These are phyloP conservation scores for Tausonia pullulans DNA, from an alignment of 1,284 basidiomycete genomes.

Conservation along the genomic window DNA sequence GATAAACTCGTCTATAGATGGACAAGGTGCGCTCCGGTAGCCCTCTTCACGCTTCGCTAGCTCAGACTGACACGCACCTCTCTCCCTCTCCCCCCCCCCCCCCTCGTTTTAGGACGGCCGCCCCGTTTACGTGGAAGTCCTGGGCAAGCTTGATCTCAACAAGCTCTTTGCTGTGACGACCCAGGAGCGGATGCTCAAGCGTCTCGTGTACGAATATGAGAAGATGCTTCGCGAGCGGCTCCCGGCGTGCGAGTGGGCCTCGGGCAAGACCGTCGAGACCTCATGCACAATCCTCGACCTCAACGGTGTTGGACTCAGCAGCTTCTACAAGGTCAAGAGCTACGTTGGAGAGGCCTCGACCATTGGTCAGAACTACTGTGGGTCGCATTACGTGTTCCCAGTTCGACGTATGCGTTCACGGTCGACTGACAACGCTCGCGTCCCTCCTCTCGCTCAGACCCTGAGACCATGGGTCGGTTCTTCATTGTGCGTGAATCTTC, in stretches of 20 bases:
- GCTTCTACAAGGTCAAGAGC: slow-evolving; percentile 86
- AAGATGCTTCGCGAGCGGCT: slow-evolving; percentile 68
- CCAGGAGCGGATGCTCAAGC: slow-evolving; percentile 76
- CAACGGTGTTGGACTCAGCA: slow-evolving; percentile 62
- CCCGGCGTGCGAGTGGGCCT: slow-evolving; percentile 62
- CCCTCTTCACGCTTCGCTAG: background rate
- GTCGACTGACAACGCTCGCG: background rate
- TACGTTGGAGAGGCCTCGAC: slow-evolving; percentile 69
- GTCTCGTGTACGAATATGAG: slow-evolving; percentile 90
- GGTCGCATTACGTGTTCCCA: slow-evolving; percentile 17
- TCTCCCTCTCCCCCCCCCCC: background rate
- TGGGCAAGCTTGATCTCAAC: slow-evolving; percentile 79
- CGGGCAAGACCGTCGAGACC: slow-evolving; percentile 87
- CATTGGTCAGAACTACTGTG: slow-evolving; percentile 78
- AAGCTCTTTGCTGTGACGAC: slow-evolving; percentile 73
- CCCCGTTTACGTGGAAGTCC: slow-evolving; percentile 87
- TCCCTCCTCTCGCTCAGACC: slow-evolving; percentile 37
- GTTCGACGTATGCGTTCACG: background rate
- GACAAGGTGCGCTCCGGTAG: slow-evolving; percentile 57
- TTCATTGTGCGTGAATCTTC: slow-evolving; percentile 49
- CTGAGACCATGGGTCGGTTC: slow-evolving; percentile 91
- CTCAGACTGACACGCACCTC: background rate
- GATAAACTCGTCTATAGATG: slow-evolving; percentile 48
- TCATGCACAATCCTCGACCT: slow-evolving; percentile 97
- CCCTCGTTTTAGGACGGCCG: slow-evolving; percentile 63